Percentiles rank a stretch among this genome's conserved stretches.
These are phyloP conservation scores for Aspergillus latus DNA, from an alignment of 2,329 filamentous ascomycete genomes.

Conservation along the genomic window DNA sequence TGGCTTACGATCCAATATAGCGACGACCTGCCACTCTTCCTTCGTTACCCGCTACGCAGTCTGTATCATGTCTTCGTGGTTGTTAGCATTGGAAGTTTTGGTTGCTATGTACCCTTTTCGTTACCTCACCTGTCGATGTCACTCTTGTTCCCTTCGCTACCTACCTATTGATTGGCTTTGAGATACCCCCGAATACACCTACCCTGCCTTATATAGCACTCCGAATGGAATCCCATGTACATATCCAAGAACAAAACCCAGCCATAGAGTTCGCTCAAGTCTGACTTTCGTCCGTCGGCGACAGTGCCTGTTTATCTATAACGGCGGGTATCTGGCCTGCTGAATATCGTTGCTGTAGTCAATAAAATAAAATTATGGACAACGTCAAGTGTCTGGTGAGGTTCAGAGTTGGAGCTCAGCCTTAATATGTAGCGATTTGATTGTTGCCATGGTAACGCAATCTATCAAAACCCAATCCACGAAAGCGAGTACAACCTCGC, in stretches of 20 bases:
- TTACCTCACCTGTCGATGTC: not conserved
- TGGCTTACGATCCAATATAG: slow-evolving; percentile 13
- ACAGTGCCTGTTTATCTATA: slow-evolving; percentile 8
- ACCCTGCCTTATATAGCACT: slow-evolving; percentile 28
- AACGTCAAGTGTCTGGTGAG: too few relatives aligned
- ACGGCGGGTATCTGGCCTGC: too few relatives aligned
- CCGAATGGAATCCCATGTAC: slow-evolving; percentile 28
- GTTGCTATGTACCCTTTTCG: not conserved
- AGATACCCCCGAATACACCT: slow-evolving; percentile 42
- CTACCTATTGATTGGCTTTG: slow-evolving; percentile 30
- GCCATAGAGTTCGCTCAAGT: slow-evolving; percentile 26
- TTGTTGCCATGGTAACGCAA: too few relatives aligned
- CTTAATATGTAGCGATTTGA: too few relatives aligned
- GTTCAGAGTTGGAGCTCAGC: too few relatives aligned
- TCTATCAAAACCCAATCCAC: not conserved
- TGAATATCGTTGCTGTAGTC: not conserved
- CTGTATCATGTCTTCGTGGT: not conserved
- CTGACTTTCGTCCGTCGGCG: slow-evolving; percentile 16
- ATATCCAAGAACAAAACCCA: slow-evolving; percentile 25
- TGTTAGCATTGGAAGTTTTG: not conserved
- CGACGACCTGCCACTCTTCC: slow-evolving; percentile 2
- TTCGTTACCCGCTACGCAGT: not conserved
- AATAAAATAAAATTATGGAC: not conserved
- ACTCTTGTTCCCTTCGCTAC: not conserved
- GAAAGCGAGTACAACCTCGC: too few relatives aligned